Evolutionary conservation across 768 basidiomycete genomes (phyloP).

Genomic region (Psilocybe cubensis): DNA sequence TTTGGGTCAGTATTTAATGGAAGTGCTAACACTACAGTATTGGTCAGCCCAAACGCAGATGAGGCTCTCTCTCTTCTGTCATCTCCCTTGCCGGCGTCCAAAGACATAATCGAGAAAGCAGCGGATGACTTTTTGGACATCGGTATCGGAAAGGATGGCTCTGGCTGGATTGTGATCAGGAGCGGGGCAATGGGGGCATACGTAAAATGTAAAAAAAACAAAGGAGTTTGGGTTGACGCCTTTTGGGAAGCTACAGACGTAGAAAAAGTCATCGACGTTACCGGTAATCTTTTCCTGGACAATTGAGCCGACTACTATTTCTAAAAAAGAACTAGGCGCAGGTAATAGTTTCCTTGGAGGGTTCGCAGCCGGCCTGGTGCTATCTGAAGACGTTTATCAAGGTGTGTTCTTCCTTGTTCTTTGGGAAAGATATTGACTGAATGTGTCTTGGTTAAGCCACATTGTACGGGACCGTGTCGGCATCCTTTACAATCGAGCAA

Average conservation of each 20-base stretch:
- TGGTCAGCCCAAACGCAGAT: slow-evolving; percentile 78
- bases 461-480: slow-evolving; percentile 78
- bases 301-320: slow-evolving; percentile 5
- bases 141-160: slow-evolving; percentile 52
- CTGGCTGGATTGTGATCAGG: slow-evolving; percentile 73
- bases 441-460: slow-evolving; percentile 46
- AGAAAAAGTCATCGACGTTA: slow-evolving; percentile 75
- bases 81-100: slow-evolving; percentile 49
- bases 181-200: slow-evolving; percentile 77
- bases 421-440: slow-evolving; percentile 2
- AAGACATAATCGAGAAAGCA: slow-evolving; percentile 64
- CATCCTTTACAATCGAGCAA: slow-evolving; percentile 85
- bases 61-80: slow-evolving; percentile 77
- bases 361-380: slow-evolving; percentile 69
- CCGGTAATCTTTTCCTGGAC: slow-evolving; percentile 47
- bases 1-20: background rate
- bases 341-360: slow-evolving; percentile 91
- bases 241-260: slow-evolving; percentile 61
- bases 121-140: slow-evolving; percentile 63
- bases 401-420: slow-evolving; percentile 44
- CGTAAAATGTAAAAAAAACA: slow-evolving; percentile 44
- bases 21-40: background rate
- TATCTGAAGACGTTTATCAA: slow-evolving; percentile 63
- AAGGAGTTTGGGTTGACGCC: slow-evolving; percentile 69
- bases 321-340: slow-evolving; percentile 60